A percentile compares a stretch with the other conserved stretches of the same genome.
phyloP scores from a whole-genome alignment of 2,329 filamentous ascomycete genomes.

The Trichophyton verrucosum region DNA sequence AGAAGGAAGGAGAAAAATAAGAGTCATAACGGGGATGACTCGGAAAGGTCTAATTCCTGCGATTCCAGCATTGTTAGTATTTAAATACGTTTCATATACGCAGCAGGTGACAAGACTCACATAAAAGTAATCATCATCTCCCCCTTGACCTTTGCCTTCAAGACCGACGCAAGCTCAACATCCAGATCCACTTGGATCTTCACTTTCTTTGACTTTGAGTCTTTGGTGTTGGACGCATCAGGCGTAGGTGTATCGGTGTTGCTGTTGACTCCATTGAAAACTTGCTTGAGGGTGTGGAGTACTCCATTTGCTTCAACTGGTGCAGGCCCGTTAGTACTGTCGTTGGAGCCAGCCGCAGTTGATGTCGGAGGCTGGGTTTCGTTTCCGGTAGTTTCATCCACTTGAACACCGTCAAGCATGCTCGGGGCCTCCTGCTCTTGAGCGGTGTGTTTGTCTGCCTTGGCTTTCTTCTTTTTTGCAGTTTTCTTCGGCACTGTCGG shows the following conservation, averaged over 20 bases:
- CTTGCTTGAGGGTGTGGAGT: background rate
- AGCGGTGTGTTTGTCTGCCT: background rate
- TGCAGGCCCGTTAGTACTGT: background rate
- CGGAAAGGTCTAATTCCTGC: background rate
- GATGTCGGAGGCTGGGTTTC: background rate
- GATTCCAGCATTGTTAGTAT: background rate
- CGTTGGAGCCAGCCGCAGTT: background rate
- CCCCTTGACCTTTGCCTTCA: conserved; percentile 11
- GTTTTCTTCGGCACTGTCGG: background rate
- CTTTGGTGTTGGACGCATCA: background rate
- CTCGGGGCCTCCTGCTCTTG: background rate
- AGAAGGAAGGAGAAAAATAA: background rate
- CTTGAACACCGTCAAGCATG: background rate
- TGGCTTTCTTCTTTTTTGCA: conserved; percentile 3
- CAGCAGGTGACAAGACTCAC: conserved; percentile 3
- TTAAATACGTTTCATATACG: background rate
- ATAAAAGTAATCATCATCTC: conserved; percentile 13
- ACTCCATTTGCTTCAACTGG: background rate
- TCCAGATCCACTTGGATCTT: conserved; percentile 8
- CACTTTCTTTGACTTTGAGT: background rate
- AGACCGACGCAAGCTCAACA: conserved; percentile 10
- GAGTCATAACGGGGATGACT: background rate
- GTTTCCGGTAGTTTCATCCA: background rate
- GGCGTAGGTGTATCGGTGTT: background rate
- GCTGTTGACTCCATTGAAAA: background rate